Conservation (phyloP, 306 rosid species). For the Elaeagnus macrophylla region DNA sequence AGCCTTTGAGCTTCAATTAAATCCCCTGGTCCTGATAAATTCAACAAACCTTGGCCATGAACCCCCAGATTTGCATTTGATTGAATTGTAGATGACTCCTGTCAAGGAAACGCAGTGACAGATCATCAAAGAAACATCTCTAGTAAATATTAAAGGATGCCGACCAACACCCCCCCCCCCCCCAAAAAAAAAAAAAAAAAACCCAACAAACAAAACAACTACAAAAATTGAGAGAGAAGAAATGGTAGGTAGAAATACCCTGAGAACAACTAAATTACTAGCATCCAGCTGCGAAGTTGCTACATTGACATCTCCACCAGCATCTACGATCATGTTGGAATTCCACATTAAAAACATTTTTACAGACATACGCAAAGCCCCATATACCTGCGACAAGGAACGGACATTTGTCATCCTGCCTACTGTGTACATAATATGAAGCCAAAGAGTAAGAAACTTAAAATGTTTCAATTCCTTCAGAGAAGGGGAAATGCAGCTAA, state of each 20-base stretch:
- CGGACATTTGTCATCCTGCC: constrained; percentile 6
- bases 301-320: constrained; percentile 71
- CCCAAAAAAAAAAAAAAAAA: too few relatives aligned
- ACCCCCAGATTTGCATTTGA: constrained; percentile 99
- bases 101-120: constrained; percentile 20
- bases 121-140: background rate
- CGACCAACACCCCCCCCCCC: too few relatives aligned
- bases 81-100: constrained; percentile 93
- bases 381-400: constrained; percentile 58
- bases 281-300: constrained; percentile 91
- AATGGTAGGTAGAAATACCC: constrained; percentile 41
- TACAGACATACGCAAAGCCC: constrained; percentile 96
- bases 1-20: constrained; percentile 92
- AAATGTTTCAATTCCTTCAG: background rate
- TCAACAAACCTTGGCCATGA: constrained; percentile 94
- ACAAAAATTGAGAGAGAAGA: background rate
- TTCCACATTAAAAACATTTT: constrained; percentile 99
- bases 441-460: constrained; percentile 1
- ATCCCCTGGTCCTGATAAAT: constrained; percentile 91
- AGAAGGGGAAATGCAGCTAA: background rate
- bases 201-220: too few relatives aligned
- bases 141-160: too few relatives aligned
- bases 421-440: background rate
- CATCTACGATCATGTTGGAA: constrained; percentile 86
- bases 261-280: constrained; percentile 89